Evolutionary conservation across 345 rosid genomes (phyloP), one percentile per base, ranked within the genome.

Genomic region (Pistacia atlantica): DNA sequence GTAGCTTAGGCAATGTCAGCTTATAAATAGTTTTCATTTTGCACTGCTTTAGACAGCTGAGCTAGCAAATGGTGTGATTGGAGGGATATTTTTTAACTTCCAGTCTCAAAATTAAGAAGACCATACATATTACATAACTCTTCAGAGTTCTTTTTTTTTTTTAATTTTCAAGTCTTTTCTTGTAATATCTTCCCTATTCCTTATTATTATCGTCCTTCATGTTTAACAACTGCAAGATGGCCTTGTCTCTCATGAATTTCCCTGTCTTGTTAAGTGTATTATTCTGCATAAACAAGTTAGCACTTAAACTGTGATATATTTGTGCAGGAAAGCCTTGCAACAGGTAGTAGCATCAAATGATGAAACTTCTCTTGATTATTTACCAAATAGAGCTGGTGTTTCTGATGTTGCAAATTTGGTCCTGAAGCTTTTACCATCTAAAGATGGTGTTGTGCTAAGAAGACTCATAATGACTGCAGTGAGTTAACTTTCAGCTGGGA

Each of bases 401-500:
- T 69, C 84, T 58, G 86, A 91, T 60, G 77, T 79, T 20, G 88
- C 89, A 17, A 81, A 84, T 79, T 63, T 90, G 77, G 85, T 95
- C 59, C 58, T 91, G 82, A 87, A 68, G 81, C 93, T 95, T 81
- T 81, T 92, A 80, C 88, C 91, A 70, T 90, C 98, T 57, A 90
- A 86, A 82, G 86, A 93, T 35, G 99, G 98, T 64, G 83, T 81
- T 71, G 95, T 87, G 76, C 90, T 95, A 56, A 86, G 99, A 79
- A 90, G 90, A 78, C 95, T 95, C 78, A 72, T 95, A 76, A 86
- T 95, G 97, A 90, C 97, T 73, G 99, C 94, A 65, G 99, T 93
- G 73, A 88, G 96, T 90, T 42, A 67, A 67, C 67, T 45, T 81
- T 64, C 60, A 60, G 77, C 80, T 51, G n/a, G 10, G 59, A 16